Base-by-base conservation (phyloP, 495 filamentous ascomycete genomes). In the Aspergillus ostianus region DNA sequence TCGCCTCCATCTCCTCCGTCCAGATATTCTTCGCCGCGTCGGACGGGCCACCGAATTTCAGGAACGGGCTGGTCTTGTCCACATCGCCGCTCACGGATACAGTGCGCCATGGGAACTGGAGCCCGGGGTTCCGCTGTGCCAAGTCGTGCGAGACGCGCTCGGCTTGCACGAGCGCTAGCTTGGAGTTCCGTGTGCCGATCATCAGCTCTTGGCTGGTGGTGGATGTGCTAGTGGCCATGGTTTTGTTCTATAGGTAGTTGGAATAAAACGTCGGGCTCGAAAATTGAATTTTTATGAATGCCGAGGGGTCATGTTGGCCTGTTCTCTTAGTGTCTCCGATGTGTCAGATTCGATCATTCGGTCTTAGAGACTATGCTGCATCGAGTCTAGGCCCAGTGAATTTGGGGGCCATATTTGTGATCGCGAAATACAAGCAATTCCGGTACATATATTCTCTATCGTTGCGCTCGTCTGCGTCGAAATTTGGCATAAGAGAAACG, bases 1-100 rank as follows among this genome's bases (percentile, higher is more conserved):
- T 74, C 4, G 81, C 86, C 70, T 97, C 92, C 30, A 97, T 76
- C 70, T 96, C 92, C 56, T 85, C 78, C 6, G 92, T 96, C 92
- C 92, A 97, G 17, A 97, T 75, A 4, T 82, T 84, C 78, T 97
- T 97, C n/a, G 88, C 89, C 7, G 46, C 60, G 26, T 63, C 60
- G 2, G 60, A 63, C n/a, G 60, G 60, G 4, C 56, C 62, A 2
- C 62, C 57, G 47, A 64, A 64, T 52, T 60, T 64, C 78, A 20
- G 88, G 78, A 32, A 86, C 89, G 20, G 74, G 73, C 71, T 92
- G 85, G 80, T 94, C 87, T 72, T 84, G 85, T 81, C 95, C 89
- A 59, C 90, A 90, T 51, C 73, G 63, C 47, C 82, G 58, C 47
- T 82, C 15, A 27, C 26, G 51, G 18, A 27, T 5, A 53, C 18